phyloP scores from a whole-genome alignment of 192 early-diverging fungal species.

The Umbelopsis vinacea region DNA sequence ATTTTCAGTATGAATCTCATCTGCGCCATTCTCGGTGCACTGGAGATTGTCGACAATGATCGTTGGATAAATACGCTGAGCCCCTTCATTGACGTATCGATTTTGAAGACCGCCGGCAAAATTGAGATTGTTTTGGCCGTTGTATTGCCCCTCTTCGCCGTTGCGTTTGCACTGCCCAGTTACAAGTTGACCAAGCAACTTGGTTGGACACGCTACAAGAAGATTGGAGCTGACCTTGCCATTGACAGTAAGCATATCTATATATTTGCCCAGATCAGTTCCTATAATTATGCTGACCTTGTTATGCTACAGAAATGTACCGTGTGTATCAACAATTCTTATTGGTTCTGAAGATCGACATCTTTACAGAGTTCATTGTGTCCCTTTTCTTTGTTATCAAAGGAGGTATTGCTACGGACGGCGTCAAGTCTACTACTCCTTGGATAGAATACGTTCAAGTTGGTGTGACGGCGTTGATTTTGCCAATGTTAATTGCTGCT shows the following conservation, averaged over 20 bases:
- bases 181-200: slow-evolving; percentile 41
- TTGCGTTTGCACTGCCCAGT: slow-evolving; percentile 27
- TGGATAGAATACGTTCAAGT: slow-evolving; percentile 41
- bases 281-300: background rate
- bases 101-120: slow-evolving; percentile 32
- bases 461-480: slow-evolving; percentile 35
- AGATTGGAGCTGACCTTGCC: slow-evolving; percentile 66
- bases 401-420: background rate
- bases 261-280: background rate
- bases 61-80: slow-evolving; percentile 34
- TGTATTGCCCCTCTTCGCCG: slow-evolving; percentile 33
- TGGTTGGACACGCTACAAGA: slow-evolving; percentile 69
- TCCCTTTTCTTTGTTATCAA: slow-evolving; percentile 40
- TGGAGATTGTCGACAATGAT: slow-evolving; percentile 39
- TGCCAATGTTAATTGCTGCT: slow-evolving; percentile 43
- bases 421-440: background rate
- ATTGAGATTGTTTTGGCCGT: slow-evolving; percentile 39
- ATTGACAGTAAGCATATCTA: slow-evolving; percentile 54
- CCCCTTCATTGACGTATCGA: slow-evolving; percentile 3
- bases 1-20: slow-evolving; percentile 38
- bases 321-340: slow-evolving; percentile 44
- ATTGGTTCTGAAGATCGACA: slow-evolving; percentile 44
- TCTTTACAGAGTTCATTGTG: slow-evolving; percentile 45
- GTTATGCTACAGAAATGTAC: slow-evolving; percentile 37
- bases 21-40: slow-evolving; percentile 40